These are phyloP conservation scores for Neonectria hederae DNA, from an alignment of 2,329 filamentous ascomycete species.

Conservation along the genomic window DNA sequence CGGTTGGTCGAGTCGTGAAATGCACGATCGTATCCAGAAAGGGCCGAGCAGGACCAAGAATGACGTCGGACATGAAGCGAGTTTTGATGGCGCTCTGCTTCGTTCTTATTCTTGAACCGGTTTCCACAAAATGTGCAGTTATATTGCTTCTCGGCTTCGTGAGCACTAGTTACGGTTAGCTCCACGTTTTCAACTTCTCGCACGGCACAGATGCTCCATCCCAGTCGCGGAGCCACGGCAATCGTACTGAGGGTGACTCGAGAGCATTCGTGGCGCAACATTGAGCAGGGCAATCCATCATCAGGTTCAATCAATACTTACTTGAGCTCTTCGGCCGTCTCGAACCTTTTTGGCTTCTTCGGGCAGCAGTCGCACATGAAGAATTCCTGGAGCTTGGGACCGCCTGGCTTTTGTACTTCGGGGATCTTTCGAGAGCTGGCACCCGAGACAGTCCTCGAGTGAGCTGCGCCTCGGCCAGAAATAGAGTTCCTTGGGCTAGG, in stretches of 20 bases:
- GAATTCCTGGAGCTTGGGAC: conserved; percentile 62
- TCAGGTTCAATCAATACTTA: conserved; percentile 57
- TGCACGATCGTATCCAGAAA: conserved; percentile 79
- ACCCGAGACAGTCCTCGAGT: conserved; percentile 58
- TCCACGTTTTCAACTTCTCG: background rate
- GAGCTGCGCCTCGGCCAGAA: conserved; percentile 50
- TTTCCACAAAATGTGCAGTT: conserved; percentile 92
- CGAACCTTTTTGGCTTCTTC: conserved; percentile 97
- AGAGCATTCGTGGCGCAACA: background rate
- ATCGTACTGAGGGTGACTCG: too few species aligned
- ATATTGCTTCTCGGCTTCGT: conserved; percentile 97
- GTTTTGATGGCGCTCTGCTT: conserved; percentile 95
- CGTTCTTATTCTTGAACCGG: conserved; percentile 99
- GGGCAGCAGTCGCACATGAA: conserved; percentile 92
- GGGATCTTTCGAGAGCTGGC: conserved; percentile 62
- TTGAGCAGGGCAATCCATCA: background rate
- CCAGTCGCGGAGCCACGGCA: background rate
- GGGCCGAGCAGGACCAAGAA: conserved; percentile 95
- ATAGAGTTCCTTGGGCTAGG: conserved; percentile 60
- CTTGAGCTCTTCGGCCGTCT: conserved; percentile 84
- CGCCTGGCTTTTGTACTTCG: conserved; percentile 58
- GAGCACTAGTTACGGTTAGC: conserved; percentile 66
- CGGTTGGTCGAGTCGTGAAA: conserved; percentile 83
- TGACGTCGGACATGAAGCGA: conserved; percentile 91
- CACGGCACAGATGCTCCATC: background rate